These are phyloP conservation scores for Priceomyces carsonii DNA, from an alignment of 805 yeast genomes.

Conservation along the genomic window DNA sequence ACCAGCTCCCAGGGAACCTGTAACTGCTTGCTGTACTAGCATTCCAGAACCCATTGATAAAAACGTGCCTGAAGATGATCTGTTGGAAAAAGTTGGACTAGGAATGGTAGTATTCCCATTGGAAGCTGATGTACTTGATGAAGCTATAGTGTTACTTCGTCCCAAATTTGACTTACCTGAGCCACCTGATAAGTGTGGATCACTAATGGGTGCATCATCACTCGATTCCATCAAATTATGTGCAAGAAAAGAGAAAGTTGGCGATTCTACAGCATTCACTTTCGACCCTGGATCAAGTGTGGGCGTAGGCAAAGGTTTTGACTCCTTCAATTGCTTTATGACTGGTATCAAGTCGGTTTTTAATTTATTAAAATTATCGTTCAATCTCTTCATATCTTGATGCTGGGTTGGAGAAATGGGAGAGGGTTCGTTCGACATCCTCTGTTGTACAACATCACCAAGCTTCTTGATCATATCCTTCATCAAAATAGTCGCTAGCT, in stretches of 20 bases:
- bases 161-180: constrained; percentile 2
- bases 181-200: neutral
- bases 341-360: constrained; percentile 68
- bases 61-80: constrained; percentile 39
- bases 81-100: constrained; percentile 30
- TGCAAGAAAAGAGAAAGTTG: constrained; percentile 27
- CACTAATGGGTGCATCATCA: constrained; percentile 9
- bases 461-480: constrained; percentile 35
- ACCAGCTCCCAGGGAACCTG: constrained; percentile 17
- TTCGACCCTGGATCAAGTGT: constrained; percentile 44
- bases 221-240: constrained; percentile 11
- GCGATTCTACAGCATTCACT: constrained; percentile 21
- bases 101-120: constrained; percentile 11
- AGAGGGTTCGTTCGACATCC: constrained; percentile 10
- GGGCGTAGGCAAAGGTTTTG: constrained; percentile 69
- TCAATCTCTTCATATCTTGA: constrained; percentile 41
- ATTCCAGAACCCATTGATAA: constrained; percentile 46
- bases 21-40: constrained; percentile 28
- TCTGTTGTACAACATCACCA: constrained; percentile 17
- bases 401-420: constrained; percentile 19
- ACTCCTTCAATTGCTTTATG: constrained; percentile 60
- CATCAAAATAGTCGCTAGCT: constrained; percentile 34
- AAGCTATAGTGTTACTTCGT: constrained; percentile 12
- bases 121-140: constrained; percentile 2
- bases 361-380: constrained; percentile 55